phyloP scores from a whole-genome alignment of 2,329 filamentous ascomycete genomes.

The Exophiala spinifera region DNA sequence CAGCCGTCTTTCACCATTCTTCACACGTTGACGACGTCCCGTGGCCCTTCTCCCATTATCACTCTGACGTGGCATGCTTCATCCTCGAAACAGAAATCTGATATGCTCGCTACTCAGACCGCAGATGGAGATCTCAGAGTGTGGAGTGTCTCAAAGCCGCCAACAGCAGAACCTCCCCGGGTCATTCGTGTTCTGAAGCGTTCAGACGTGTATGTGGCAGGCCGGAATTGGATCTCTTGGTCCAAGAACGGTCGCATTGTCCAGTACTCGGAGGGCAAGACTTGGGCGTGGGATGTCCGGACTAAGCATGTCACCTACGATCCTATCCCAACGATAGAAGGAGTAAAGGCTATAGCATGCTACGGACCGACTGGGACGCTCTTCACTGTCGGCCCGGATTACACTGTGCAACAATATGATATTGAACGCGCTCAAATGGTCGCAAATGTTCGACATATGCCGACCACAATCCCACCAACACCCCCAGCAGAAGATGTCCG shows the following conservation, averaged over 20 bases:
- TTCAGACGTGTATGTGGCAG: slow-evolving; percentile 61
- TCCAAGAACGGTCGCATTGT: slow-evolving; percentile 96
- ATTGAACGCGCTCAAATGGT: slow-evolving; percentile 82
- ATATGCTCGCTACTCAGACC: slow-evolving; percentile 94
- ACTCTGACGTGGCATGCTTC: slow-evolving; percentile 93
- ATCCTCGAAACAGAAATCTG: slow-evolving; percentile 90
- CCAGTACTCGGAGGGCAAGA: slow-evolving; percentile 89
- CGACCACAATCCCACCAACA: slow-evolving; percentile 69
- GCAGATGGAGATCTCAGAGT: slow-evolving; percentile 88
- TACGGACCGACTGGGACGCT: slow-evolving; percentile 88
- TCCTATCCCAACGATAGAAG: slow-evolving; percentile 77
- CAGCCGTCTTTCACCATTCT: slow-evolving; percentile 91
- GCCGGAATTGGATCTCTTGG: slow-evolving; percentile 96
- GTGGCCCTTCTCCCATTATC: slow-evolving; percentile 81
- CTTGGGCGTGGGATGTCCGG: slow-evolving; percentile 91
- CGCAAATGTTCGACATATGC: slow-evolving; percentile 80
- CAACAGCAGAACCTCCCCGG: slow-evolving; percentile 70
- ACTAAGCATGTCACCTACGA: slow-evolving; percentile 97
- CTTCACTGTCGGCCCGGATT: slow-evolving; percentile 84
- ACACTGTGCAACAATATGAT: slow-evolving; percentile 93
- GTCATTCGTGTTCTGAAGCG: slow-evolving; percentile 84
- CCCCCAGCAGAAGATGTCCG: slow-evolving; percentile 65
- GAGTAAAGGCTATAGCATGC: slow-evolving; percentile 76
- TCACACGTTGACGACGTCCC: slow-evolving; percentile 82
- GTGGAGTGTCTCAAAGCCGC: slow-evolving; percentile 90